These are phyloP conservation scores for Nicotiana undulata DNA, from an alignment of 257 asterid genomes.

Conservation along the genomic window DNA sequence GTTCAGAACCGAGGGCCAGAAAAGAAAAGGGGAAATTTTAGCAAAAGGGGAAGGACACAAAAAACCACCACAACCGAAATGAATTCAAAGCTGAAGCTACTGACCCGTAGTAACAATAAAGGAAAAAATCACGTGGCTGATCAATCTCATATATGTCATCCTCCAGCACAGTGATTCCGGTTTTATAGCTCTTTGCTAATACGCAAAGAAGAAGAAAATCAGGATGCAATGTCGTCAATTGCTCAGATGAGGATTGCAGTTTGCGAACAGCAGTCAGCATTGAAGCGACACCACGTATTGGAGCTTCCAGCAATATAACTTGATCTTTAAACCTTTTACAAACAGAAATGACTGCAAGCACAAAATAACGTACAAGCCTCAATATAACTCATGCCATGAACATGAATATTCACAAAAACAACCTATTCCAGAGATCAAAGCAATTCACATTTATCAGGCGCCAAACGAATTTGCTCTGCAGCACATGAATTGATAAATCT, in stretches of 20 bases:
- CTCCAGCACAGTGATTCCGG: constrained; percentile 66
- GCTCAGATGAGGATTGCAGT: constrained; percentile 69
- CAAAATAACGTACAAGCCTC: constrained; percentile 9
- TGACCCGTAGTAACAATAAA: constrained; percentile 90
- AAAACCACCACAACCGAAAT: background rate
- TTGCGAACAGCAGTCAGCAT: constrained; percentile 65
- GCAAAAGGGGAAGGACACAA: background rate
- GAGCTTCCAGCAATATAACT: constrained; percentile 55
- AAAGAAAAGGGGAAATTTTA: background rate
- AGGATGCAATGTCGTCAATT: constrained; percentile 77
- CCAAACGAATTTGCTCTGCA: constrained; percentile 72
- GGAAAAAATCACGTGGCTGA: constrained; percentile 82
- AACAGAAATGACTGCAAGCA: constrained; percentile 64
- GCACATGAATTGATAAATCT: constrained; percentile 62
- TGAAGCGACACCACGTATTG: constrained; percentile 83
- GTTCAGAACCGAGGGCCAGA: no score
- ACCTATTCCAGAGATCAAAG: background rate
- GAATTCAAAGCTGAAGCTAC: constrained; percentile 14
- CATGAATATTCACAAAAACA: background rate
- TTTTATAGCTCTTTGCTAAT: constrained; percentile 70
- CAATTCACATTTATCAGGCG: constrained; percentile 70
- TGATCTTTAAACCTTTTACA: constrained; percentile 82
- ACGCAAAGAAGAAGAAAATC: constrained; percentile 81
- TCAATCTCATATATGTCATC: constrained; percentile 71
- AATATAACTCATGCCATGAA: constrained; percentile 10